Percentiles rank a stretch among this genome's conserved stretches.
These are phyloP conservation scores for Fusarium albosuccineum DNA, from an alignment of 2,329 filamentous ascomycete genomes.

Conservation along the genomic window DNA sequence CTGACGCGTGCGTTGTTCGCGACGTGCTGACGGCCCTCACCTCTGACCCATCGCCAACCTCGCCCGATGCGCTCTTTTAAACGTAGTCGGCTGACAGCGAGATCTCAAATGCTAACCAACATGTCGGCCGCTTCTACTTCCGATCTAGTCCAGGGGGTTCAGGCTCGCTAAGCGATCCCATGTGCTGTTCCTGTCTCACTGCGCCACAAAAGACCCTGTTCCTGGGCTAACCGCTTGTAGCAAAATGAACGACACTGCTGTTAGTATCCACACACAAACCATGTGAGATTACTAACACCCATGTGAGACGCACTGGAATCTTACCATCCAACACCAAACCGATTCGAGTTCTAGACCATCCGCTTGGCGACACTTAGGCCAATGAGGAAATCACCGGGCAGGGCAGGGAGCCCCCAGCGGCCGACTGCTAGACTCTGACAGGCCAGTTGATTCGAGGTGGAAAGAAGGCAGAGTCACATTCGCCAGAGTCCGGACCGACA, in stretches of 20 bases:
- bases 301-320: background rate
- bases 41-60: too few relatives aligned
- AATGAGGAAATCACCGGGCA: slow-evolving; percentile 38
- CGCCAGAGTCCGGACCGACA: background rate
- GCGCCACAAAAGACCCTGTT: slow-evolving; percentile 32
- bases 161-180: background rate
- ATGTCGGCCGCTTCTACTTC: slow-evolving; percentile 26
- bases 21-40: too few relatives aligned
- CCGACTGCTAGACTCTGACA: background rate
- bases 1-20: too few relatives aligned
- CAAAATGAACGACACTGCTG: background rate
- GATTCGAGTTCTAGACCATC: slow-evolving; percentile 29
- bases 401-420: slow-evolving; percentile 11
- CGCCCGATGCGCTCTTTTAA: background rate
- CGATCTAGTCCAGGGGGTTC: slow-evolving; percentile 26
- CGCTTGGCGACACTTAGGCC: slow-evolving; percentile 11
- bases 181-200: slow-evolving; percentile 10
- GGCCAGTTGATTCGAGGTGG: background rate
- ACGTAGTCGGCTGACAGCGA: slow-evolving; percentile 12
- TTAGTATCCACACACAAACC: background rate
- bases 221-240: slow-evolving; percentile 5
- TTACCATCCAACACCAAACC: slow-evolving; percentile 5
- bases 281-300: background rate
- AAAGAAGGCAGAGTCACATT: background rate
- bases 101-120: slow-evolving; percentile 5